phyloP scores from a whole-genome alignment of 768 basidiomycete species.

The Zangia roseola region DNA sequence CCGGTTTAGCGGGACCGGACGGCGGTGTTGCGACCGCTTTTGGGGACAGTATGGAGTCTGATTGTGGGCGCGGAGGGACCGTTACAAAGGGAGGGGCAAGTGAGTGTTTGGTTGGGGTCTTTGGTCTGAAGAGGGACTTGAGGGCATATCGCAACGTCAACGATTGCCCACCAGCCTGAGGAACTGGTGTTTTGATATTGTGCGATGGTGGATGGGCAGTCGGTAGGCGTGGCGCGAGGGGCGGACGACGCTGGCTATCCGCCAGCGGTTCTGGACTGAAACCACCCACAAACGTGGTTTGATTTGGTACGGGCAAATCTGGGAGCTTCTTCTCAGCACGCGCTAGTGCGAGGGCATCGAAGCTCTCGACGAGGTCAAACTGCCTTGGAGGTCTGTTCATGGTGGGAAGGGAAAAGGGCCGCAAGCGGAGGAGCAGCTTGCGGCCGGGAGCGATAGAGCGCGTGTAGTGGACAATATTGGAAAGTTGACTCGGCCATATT shows the following conservation, averaged over 20 bases:
- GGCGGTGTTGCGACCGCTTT: conserved; percentile 1
- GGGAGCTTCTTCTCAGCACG: conserved; percentile 18
- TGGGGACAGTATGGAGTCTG: conserved; percentile 26
- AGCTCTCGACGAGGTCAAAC: conserved; percentile 31
- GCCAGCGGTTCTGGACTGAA: conserved; percentile 33
- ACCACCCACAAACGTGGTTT: conserved; percentile 52
- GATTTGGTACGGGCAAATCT: neutral
- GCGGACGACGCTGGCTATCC: conserved; percentile 8
- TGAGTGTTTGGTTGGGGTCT: conserved; percentile 13
- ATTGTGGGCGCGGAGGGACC: conserved; percentile 33
- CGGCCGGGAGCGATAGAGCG: conserved; percentile 2
- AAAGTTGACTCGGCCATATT: conserved; percentile 18
- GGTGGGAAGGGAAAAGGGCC: conserved; percentile 10
- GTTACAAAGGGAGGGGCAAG: conserved; percentile 18
- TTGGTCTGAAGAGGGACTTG: conserved; percentile 11
- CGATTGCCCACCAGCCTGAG: conserved; percentile 17
- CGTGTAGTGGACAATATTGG: conserved; percentile 13
- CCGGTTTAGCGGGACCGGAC: conserved; percentile 11
- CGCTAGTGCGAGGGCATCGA: conserved; percentile 34
- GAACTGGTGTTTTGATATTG: conserved; percentile 15
- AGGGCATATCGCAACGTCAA: conserved; percentile 23
- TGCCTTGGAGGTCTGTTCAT: conserved; percentile 22
- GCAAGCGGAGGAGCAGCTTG: conserved; percentile 11
- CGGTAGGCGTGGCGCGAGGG: neutral
- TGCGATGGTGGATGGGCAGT: conserved; percentile 17